These are phyloP conservation scores for Gamarada debralockiae DNA, from an alignment of 495 filamentous ascomycete genomes.

Conservation along the genomic window DNA sequence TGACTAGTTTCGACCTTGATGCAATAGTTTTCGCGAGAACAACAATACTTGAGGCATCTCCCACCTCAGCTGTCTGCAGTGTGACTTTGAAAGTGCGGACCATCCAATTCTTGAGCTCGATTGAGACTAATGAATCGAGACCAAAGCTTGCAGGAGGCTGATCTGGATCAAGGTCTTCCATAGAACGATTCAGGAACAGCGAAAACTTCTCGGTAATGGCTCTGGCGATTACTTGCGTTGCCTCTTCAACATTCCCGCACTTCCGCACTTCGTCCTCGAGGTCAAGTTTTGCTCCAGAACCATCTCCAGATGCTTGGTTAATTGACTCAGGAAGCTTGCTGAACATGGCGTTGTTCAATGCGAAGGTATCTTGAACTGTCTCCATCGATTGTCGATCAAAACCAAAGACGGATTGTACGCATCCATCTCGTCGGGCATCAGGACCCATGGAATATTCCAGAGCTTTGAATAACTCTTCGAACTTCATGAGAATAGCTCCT, in stretches of 20 bases:
- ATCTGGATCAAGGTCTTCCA: too few relatives aligned
- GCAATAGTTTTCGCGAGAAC: slow-evolving; percentile 9
- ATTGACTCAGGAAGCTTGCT: too few relatives aligned
- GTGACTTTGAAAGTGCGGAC: slow-evolving; percentile 13
- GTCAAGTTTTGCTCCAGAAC: too few relatives aligned
- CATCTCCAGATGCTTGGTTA: too few relatives aligned
- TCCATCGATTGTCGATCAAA: background rate
- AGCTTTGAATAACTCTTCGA: background rate
- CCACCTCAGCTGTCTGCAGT: slow-evolving; percentile 22
- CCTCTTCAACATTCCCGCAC: too few relatives aligned
- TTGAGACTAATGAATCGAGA: slow-evolving; percentile 51
- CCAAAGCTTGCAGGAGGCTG: slow-evolving; percentile 40
- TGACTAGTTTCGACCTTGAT: slow-evolving; percentile 12
- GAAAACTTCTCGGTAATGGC: too few relatives aligned
- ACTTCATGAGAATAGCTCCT: background rate
- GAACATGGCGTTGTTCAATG: background rate
- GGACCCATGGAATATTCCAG: background rate
- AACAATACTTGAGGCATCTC: slow-evolving; percentile 14
- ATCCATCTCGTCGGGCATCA: background rate
- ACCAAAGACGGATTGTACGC: background rate
- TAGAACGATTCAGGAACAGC: too few relatives aligned
- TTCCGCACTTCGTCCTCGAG: too few relatives aligned
- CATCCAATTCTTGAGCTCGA: slow-evolving; percentile 56
- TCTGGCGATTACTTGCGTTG: too few relatives aligned
- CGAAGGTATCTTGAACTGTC: background rate